These are phyloP conservation scores for Aspergillus carlsbadensis DNA, from an alignment of 495 filamentous ascomycete genomes.

Conservation along the genomic window DNA sequence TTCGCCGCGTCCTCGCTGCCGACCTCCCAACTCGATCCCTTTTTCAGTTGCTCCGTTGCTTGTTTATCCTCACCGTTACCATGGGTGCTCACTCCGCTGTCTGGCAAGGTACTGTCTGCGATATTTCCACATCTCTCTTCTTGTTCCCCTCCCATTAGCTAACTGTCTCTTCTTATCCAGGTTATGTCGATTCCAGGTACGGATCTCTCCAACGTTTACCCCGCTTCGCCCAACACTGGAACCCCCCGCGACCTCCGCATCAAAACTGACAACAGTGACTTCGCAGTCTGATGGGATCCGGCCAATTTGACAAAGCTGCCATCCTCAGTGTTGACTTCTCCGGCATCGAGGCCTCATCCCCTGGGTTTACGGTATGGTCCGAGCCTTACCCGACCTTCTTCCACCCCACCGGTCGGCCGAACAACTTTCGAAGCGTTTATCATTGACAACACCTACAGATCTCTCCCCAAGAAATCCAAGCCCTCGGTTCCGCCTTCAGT, in stretches of 20 bases:
- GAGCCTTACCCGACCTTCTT: neutral
- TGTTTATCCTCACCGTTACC: slow-evolving; percentile 28
- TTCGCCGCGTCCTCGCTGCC: slow-evolving; percentile 1
- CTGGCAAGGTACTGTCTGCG: slow-evolving; percentile 55
- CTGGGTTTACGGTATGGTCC: slow-evolving; percentile 70
- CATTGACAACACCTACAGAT: slow-evolving; percentile 28
- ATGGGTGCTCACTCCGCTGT: slow-evolving; percentile 43
- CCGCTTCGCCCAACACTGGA: slow-evolving; percentile 15
- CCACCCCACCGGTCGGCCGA: neutral
- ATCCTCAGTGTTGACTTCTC: slow-evolving; percentile 82
- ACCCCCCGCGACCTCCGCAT: slow-evolving; percentile 10
- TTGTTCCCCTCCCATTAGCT: slow-evolving; percentile 11
- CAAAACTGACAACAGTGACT: slow-evolving; percentile 18
- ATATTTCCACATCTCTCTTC: neutral
- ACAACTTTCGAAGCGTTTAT: neutral
- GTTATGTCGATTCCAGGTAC: slow-evolving; percentile 69
- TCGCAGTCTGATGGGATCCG: slow-evolving; percentile 74
- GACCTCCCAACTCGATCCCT: slow-evolving; percentile 33
- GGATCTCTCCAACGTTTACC: slow-evolving; percentile 20
- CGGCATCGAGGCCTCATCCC: slow-evolving; percentile 75
- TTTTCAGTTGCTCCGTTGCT: slow-evolving; percentile 14
- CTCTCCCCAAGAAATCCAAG: slow-evolving; percentile 39
- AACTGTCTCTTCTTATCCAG: slow-evolving; percentile 35
- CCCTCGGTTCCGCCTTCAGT: slow-evolving; percentile 33
- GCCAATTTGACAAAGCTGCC: slow-evolving; percentile 82